A percentile compares a stretch with the other conserved stretches of the same genome.
Evolutionary conservation across 169 alveolate genomes (phyloP).

Genomic region (Eimeria falciformis): DNA sequence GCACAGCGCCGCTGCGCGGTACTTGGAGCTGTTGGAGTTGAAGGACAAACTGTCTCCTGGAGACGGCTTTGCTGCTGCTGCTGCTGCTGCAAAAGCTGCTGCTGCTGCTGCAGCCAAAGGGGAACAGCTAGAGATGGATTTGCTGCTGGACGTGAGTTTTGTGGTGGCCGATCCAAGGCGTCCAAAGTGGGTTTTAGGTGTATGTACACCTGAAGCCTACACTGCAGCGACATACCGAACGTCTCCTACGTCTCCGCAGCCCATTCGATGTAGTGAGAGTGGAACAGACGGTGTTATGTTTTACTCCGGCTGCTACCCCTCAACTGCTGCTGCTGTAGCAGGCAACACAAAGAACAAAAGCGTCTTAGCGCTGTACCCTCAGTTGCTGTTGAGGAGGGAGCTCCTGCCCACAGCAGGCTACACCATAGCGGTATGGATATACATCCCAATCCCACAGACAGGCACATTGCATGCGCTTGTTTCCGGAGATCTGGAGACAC

Average conservation of each 20-base stretch:
- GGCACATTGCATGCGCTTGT: slow-evolving; percentile 12
- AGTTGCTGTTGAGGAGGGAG: slow-evolving; percentile 42
- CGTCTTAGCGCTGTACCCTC: slow-evolving; percentile 47
- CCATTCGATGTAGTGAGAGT: neutral
- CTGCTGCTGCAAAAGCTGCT: neutral
- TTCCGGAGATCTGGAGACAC: slow-evolving; percentile 10
- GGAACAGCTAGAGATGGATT: neutral
- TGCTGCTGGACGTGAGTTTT: slow-evolving; percentile 35
- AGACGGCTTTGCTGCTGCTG: slow-evolving; percentile 17
- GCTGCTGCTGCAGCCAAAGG: slow-evolving; percentile 11
- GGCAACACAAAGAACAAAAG: slow-evolving; percentile 38
- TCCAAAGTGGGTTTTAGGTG: neutral
- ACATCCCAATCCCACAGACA: slow-evolving; percentile 31
- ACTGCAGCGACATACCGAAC: neutral
- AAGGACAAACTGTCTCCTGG: neutral
- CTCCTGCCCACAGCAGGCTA: slow-evolving; percentile 30
- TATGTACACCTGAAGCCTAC: slow-evolving; percentile 35
- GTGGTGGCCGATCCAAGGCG: slow-evolving; percentile 42
- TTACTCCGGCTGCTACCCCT: slow-evolving; percentile 11
- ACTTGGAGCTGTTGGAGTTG: neutral
- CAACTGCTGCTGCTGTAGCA: slow-evolving; percentile 58
- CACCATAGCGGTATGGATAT: slow-evolving; percentile 42
- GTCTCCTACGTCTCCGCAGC: neutral
- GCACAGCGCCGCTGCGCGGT: neutral
- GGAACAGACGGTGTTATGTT: neutral